A percentile compares a stretch with the other conserved stretches of the same genome.
phyloP scores from a whole-genome alignment of 768 basidiomycete species.

The Termitomyces heimii region DNA sequence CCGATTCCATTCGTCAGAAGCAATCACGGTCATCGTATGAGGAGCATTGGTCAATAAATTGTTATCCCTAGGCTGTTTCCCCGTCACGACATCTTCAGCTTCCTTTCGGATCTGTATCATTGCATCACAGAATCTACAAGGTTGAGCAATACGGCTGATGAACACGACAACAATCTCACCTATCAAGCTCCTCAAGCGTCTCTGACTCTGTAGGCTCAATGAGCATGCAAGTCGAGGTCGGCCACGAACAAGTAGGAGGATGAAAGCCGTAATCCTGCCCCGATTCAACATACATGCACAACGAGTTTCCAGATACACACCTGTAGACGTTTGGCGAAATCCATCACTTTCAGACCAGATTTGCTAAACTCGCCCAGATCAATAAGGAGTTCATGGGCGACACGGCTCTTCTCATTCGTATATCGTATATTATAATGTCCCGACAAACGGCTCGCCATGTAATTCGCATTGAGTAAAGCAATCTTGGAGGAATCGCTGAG shows the following conservation, averaged over 20 bases:
- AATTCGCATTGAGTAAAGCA: conserved; percentile 93
- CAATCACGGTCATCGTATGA: conserved; percentile 75
- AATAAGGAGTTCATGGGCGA: conserved; percentile 94
- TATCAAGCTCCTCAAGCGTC: conserved; percentile 87
- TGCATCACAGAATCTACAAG: conserved; percentile 84
- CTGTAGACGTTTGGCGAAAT: conserved; percentile 96
- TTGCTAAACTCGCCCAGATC: conserved; percentile 96
- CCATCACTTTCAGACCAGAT: conserved; percentile 82
- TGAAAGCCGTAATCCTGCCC: conserved; percentile 88
- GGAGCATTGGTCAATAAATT: conserved; percentile 94
- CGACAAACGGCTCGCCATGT: conserved; percentile 87
- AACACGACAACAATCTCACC: conserved; percentile 33
- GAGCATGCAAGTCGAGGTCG: conserved; percentile 93
- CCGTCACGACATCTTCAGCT: conserved; percentile 79
- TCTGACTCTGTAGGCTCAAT: conserved; percentile 98
- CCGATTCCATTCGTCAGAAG: conserved; percentile 85
- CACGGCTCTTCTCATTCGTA: conserved; percentile 85
- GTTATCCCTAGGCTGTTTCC: conserved; percentile 86
- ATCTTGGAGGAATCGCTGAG: conserved; percentile 80
- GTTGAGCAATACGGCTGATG: conserved; percentile 19
- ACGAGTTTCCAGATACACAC: conserved; percentile 23
- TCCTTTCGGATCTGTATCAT: conserved; percentile 96
- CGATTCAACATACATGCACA: not conserved
- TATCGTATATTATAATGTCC: conserved; percentile 83
- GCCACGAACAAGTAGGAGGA: conserved; percentile 98